phyloP scores from a whole-genome alignment of 1,139 yeast species.

The Komagataea norvegica region DNA sequence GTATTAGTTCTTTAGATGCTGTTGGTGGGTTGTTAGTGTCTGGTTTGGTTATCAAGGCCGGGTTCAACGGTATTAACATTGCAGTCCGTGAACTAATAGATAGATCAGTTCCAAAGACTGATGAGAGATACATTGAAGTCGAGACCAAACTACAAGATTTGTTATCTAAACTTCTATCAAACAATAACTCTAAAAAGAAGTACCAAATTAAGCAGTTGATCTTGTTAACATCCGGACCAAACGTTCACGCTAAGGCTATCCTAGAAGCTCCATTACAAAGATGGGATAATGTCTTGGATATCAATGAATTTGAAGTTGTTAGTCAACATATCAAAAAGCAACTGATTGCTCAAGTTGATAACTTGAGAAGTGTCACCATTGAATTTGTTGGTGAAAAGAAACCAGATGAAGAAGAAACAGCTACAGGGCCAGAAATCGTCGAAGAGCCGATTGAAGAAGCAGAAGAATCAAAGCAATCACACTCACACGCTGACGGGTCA shows the following conservation, averaged over 20 bases:
- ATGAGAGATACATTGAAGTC: constrained; percentile 37
- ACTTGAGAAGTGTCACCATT: constrained; percentile 30
- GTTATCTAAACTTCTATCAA: constrained; percentile 31
- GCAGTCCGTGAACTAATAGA: constrained; percentile 78
- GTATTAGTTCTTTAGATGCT: constrained; percentile 82
- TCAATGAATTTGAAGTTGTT: constrained; percentile 44
- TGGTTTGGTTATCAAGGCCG: constrained; percentile 75
- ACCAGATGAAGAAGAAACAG: constrained; percentile 23
- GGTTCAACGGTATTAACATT: constrained; percentile 64
- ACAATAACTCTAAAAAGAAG: constrained; percentile 35
- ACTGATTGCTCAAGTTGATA: constrained; percentile 25
- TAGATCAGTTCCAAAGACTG: constrained; percentile 39
- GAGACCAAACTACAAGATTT: constrained; percentile 35
- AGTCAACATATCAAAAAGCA: constrained; percentile 30
- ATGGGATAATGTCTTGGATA: constrained; percentile 40
- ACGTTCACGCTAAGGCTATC: constrained; percentile 38
- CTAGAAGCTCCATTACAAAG: constrained; percentile 39
- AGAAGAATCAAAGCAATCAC: constrained; percentile 18
- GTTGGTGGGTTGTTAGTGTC: constrained; percentile 89
- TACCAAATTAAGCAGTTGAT: constrained; percentile 44
- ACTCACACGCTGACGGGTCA: constrained; percentile 25
- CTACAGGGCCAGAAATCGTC: too few relatives aligned
- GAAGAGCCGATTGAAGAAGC: constrained; percentile 19
- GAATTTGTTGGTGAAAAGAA: constrained; percentile 34
- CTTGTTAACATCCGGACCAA: constrained; percentile 71